Conservation (phyloP, 73 alveolate species). For the Stentor coeruleus region DNA sequence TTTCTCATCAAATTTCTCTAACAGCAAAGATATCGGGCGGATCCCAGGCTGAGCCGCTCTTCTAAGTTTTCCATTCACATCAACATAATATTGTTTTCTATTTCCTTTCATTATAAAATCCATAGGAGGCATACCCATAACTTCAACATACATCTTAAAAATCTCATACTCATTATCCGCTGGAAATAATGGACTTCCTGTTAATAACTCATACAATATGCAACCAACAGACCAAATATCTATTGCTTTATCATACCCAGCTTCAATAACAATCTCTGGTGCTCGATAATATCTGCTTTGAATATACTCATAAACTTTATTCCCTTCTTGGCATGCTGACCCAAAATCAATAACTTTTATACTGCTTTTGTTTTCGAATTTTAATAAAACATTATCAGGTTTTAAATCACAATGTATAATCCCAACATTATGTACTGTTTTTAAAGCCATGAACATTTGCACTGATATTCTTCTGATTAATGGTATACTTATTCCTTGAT, state of each 20-base stretch:
- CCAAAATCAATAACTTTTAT: slow-evolving; percentile 32
- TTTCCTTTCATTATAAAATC: no score
- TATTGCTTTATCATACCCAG: slow-evolving; percentile 70
- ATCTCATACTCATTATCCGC: slow-evolving; percentile 42
- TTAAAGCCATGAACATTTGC: slow-evolving; percentile 41
- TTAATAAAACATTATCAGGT: slow-evolving; percentile 55
- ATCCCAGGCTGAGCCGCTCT: no score
- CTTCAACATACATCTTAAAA: slow-evolving; percentile 16
- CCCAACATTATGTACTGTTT: slow-evolving; percentile 24
- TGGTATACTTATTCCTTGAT: slow-evolving; percentile 54
- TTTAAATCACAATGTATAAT: slow-evolving; percentile 62
- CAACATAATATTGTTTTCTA: no score
- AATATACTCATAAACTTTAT: slow-evolving; percentile 55
- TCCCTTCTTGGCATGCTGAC: slow-evolving; percentile 23
- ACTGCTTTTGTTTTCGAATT: slow-evolving; percentile 18
- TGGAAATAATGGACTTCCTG: slow-evolving; percentile 66
- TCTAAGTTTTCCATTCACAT: no score
- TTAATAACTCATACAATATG: slow-evolving; percentile 63
- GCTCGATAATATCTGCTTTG: slow-evolving; percentile 87
- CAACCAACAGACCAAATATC: slow-evolving; percentile 92
- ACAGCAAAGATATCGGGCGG: no score
- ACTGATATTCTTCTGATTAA: slow-evolving; percentile 47
- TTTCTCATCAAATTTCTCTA: no score
- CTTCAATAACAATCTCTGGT: slow-evolving; percentile 84
- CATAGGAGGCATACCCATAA: no score